A percentile compares a stretch with the other conserved stretches of the same genome.
Conservation (phyloP, 2,329 filamentous ascomycete genomes). For the Colletotrichum eremochloae region DNA sequence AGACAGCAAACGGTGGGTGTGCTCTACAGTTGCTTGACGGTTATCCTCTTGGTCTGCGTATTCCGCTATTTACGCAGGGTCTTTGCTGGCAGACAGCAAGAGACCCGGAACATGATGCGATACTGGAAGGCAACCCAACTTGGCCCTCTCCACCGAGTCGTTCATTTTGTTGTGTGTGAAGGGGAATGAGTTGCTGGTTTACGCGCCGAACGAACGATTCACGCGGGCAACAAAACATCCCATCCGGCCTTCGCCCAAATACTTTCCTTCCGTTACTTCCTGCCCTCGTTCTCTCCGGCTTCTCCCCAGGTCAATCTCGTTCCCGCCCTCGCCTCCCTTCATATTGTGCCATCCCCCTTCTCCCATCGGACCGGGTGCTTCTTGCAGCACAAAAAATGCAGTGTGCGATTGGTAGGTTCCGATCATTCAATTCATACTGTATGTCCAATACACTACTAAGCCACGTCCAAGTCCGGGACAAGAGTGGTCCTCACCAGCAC, state of each 20-base stretch:
- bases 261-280: background rate
- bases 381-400: background rate
- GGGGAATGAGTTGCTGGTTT: background rate
- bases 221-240: background rate
- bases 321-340: background rate
- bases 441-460: constrained; percentile 2
- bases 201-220: background rate
- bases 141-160: background rate
- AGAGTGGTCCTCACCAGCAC: constrained; percentile 13
- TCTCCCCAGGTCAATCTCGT: constrained; percentile 1
- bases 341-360: background rate
- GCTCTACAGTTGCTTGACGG: background rate
- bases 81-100: background rate
- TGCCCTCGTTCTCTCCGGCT: background rate
- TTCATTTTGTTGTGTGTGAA: background rate
- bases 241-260: background rate
- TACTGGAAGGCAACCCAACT: background rate
- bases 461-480: constrained; percentile 3
- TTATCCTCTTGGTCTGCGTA: background rate
- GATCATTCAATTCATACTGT: background rate
- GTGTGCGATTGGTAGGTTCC: background rate
- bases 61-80: background rate
- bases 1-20: background rate
- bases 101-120: constrained; percentile 5
- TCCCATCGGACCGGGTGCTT: constrained; percentile 28